A percentile compares a stretch with the other conserved stretches of the same genome.
Conservation (phyloP, 1,284 basidiomycete genomes). For the Ustilago sp. region DNA sequence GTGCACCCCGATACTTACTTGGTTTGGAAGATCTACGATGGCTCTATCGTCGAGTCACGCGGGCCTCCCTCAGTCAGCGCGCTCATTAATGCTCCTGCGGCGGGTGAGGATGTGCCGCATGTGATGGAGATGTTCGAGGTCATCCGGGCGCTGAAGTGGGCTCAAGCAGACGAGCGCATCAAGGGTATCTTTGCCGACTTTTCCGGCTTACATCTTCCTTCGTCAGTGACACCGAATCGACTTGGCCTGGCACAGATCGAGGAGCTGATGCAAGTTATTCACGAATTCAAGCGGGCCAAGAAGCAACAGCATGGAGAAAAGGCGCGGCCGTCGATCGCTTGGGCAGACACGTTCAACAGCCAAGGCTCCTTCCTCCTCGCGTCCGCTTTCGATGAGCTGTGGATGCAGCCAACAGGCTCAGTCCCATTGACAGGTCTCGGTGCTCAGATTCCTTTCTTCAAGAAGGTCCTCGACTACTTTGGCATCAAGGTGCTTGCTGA, state of each 20-base stretch:
- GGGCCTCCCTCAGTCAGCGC: constrained; percentile 42
- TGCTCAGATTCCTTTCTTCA: constrained; percentile 59
- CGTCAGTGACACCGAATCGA: constrained; percentile 58
- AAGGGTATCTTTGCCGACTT: constrained; percentile 71
- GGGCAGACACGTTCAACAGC: constrained; percentile 70
- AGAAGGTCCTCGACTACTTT: constrained; percentile 70
- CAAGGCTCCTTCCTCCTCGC: constrained; percentile 70
- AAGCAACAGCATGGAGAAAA: constrained; percentile 63
- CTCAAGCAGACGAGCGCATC: constrained; percentile 69
- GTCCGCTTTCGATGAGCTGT: constrained; percentile 70
- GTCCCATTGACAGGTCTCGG: constrained; percentile 70
- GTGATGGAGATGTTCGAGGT: constrained; percentile 71
- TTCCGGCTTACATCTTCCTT: constrained; percentile 68
- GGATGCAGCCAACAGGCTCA: constrained; percentile 70
- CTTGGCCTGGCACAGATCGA: constrained; percentile 71
- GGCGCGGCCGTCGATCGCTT: constrained; percentile 68
- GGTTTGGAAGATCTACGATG: constrained; percentile 68
- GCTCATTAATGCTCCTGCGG: constrained; percentile 45
- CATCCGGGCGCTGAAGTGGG: constrained; percentile 69
- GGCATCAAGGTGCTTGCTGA: constrained; percentile 71
- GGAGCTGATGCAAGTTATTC: constrained; percentile 70
- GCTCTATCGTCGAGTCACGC: constrained; percentile 64
- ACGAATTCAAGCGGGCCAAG: constrained; percentile 70
- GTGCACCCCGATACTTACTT: constrained; percentile 64
- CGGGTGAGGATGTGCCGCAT: constrained; percentile 52